phyloP scores from a whole-genome alignment of 140 eudicot genomes.

The Flaveria floridana region DNA sequence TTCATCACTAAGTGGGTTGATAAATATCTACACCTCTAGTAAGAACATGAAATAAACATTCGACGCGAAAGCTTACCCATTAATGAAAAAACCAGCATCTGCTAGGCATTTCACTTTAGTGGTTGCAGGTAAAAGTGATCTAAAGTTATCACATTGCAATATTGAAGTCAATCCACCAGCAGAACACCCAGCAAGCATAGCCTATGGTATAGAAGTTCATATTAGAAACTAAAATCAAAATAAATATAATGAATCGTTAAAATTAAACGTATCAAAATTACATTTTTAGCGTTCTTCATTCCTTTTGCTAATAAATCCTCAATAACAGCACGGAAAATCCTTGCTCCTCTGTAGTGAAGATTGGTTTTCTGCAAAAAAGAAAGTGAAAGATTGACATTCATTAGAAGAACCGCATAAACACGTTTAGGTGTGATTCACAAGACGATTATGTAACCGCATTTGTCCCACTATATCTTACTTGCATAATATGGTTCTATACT shows the following conservation, averaged over 20 bases:
- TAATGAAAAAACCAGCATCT: constrained; percentile 86
- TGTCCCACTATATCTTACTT: too few relatives aligned
- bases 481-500: too few relatives aligned
- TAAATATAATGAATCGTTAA: not conserved
- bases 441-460: too few relatives aligned
- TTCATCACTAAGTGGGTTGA: not conserved
- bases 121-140: constrained; percentile 58
- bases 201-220: constrained; percentile 38
- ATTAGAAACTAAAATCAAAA: not conserved
- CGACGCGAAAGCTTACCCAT: constrained; percentile 48
- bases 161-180: constrained; percentile 94
- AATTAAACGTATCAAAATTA: constrained; percentile 23
- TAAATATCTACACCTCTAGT: not conserved
- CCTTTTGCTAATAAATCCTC: constrained; percentile 87
- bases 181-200: constrained; percentile 91
- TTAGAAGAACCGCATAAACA: not conserved
- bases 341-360: constrained; percentile 84
- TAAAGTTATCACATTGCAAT: constrained; percentile 79
- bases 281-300: constrained; percentile 82
- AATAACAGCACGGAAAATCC: constrained; percentile 78
- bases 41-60: constrained; percentile 10
- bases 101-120: constrained; percentile 87
- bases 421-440: too few relatives aligned
- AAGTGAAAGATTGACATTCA: not conserved
- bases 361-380: constrained; percentile 51